Evolutionary conservation across 2,329 filamentous ascomycete species (phyloP), one percentile per base, ranked within the genome.

Genomic region (Apiospora kogelbergensis): DNA sequence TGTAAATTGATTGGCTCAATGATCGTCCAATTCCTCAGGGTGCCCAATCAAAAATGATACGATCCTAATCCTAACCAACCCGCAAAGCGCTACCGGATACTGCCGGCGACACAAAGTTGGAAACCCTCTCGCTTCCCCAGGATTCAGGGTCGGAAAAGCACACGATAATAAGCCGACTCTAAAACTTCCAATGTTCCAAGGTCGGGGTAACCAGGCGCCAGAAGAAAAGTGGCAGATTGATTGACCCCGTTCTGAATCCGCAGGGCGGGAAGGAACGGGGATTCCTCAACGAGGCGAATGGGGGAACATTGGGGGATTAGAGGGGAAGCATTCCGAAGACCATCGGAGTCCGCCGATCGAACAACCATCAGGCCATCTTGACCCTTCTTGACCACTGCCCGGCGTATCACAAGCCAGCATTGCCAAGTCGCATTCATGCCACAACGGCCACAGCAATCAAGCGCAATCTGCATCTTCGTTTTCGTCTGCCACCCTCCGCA

Each of bases 361-460:
- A 67, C 65, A 26, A 67, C 65, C 45, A 69, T 69, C 68, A 69
- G 65, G 57, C 68, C 68, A 69, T 45, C 33, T 40, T 53, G 60
- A 9, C 65, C 45, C 26, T 37, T 40, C 65, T 48, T 40, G 22
- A 24, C 26, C 42, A 33, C 4, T 9, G 45, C 65, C 65, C 67
- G 60, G 26, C 53, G 53, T 45, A 44, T 40, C 45, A 67, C 48
- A 65, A 30, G 60, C 65, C 44, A 37, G 53, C 65, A 37, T 65
- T 46, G 24, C 48, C 42, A 46, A 46, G 63, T 42, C 41, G 17
- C 33, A 41, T 67, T 44, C 60, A 45, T 40, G 42, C 53, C 41
- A 57, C 46, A 26, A 44, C 40, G 33, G 22, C 53, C 41, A 65
- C 46, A 46, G 41, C 45, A 66, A 65, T 65, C 53, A 60, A 60